Percentiles rank a stretch among this genome's conserved stretches.
These are phyloP conservation scores for Clonostachys solani DNA, from an alignment of 2,329 filamentous ascomycete genomes.

Conservation along the genomic window DNA sequence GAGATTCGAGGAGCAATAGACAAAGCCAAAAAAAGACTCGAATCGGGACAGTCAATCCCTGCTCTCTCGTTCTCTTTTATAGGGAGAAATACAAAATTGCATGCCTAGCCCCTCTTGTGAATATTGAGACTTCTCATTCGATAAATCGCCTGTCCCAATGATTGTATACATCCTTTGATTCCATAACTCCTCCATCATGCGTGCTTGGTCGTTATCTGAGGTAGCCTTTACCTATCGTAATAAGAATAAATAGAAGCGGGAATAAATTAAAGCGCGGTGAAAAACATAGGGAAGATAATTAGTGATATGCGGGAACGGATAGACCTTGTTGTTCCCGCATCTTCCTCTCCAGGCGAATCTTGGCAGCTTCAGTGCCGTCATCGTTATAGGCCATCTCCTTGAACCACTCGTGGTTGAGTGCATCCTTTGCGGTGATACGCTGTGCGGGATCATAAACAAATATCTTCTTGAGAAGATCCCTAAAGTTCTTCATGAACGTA, in stretches of 20 bases:
- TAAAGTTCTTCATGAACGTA: conserved; percentile 56
- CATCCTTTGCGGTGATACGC: conserved; percentile 63
- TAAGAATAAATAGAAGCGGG: background rate
- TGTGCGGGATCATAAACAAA: conserved; percentile 64
- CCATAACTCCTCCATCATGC: conserved; percentile 2
- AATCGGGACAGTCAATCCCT: no score
- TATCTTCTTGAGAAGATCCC: conserved; percentile 61
- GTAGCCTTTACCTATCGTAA: background rate
- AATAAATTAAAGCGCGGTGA: background rate
- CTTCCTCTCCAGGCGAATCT: conserved; percentile 51
- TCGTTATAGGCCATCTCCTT: conserved; percentile 58
- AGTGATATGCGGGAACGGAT: background rate
- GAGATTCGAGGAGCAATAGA: no score
- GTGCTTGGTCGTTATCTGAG: background rate
- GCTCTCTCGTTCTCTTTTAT: no score
- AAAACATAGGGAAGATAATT: no score
- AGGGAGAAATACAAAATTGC: no score
- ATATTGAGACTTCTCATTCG: no score
- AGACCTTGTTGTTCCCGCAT: conserved; percentile 8
- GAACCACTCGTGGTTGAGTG: conserved; percentile 65
- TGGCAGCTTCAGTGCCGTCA: conserved; percentile 64
- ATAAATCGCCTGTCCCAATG: no score
- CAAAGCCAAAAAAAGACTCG: no score
- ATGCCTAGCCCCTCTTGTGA: no score
- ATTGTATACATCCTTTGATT: no score